These are phyloP conservation scores for Thalassiosira delicatula DNA, from an alignment of 352 stramenopile genomes.

Conservation along the genomic window DNA sequence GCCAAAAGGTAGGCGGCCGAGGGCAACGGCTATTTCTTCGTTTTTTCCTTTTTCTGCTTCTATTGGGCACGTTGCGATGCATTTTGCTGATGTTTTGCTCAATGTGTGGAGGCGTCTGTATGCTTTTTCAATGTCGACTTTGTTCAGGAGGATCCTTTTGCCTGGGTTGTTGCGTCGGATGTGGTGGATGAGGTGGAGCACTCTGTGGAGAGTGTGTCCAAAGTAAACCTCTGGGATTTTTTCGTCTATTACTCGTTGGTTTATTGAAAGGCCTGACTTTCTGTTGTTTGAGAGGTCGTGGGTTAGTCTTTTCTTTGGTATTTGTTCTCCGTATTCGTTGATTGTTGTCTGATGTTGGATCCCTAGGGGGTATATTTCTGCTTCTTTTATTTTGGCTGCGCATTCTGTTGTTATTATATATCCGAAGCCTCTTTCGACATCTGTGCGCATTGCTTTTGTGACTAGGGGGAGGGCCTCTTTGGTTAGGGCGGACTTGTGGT, in stretches of 20 bases:
- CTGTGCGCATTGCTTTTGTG: no score
- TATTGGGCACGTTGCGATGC: not conserved
- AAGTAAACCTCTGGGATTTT: not conserved
- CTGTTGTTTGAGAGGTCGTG: slow-evolving; percentile 16
- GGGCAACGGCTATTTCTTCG: not conserved
- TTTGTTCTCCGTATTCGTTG: no score
- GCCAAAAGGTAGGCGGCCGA: slow-evolving; percentile 19
- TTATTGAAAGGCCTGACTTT: not conserved
- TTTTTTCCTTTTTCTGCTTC: not conserved
- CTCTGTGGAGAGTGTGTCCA: not conserved
- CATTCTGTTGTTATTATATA: no score
- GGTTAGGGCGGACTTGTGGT: no score
- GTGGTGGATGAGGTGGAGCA: not conserved
- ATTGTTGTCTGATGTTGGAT: no score
- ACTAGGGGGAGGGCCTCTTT: no score
- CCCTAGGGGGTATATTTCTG: no score
- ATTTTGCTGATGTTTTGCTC: not conserved
- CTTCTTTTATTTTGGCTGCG: no score
- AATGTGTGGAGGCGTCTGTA: slow-evolving; percentile 12
- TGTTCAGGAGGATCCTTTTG: slow-evolving; percentile 10
- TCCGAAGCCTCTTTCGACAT: no score
- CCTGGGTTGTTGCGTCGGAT: slow-evolving; percentile 3
- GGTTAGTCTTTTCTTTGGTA: slow-evolving; percentile 27
- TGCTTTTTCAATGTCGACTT: slow-evolving; percentile 20
- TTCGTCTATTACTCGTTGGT: slow-evolving; percentile 9